Evolutionary conservation across 495 filamentous ascomycete genomes (phyloP).

Genomic region (Aspergillus cristatus): DNA sequence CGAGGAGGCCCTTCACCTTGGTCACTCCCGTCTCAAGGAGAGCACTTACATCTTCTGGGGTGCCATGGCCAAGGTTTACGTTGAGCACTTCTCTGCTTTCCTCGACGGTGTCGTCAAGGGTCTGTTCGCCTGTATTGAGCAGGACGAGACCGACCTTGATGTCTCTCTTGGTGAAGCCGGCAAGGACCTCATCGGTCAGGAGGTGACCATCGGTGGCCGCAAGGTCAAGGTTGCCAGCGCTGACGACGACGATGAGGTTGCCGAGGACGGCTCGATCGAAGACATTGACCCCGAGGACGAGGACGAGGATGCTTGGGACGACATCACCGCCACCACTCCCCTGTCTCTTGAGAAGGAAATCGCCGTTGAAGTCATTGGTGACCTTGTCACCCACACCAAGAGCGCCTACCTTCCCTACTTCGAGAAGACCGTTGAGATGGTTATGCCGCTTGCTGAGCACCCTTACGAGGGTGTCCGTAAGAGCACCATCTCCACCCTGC

Average conservation of each 20-base stretch:
- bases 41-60: constrained; percentile 97
- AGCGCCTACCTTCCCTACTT: constrained; percentile 75
- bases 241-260: constrained; percentile 45
- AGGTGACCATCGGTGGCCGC: constrained; percentile 67
- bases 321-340: constrained; percentile 69
- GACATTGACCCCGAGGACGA: constrained; percentile 57
- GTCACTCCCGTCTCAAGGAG: constrained; percentile 81
- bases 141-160: constrained; percentile 80
- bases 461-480: constrained; percentile 89
- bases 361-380: constrained; percentile 86
- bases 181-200: constrained; percentile 65
- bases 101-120: constrained; percentile 77
- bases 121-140: constrained; percentile 74
- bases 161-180: constrained; percentile 70
- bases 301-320: constrained; percentile 77
- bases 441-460: constrained; percentile 75
- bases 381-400: constrained; percentile 79
- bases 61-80: constrained; percentile 87
- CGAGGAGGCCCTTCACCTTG: constrained; percentile 84
- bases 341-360: constrained; percentile 96
- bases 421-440: constrained; percentile 76
- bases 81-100: constrained; percentile 81
- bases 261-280: constrained; percentile 44
- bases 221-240: constrained; percentile 69
- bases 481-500: constrained; percentile 79